Base-by-base conservation (phyloP, 805 yeast genomes). In the Candida koratica region DNA sequence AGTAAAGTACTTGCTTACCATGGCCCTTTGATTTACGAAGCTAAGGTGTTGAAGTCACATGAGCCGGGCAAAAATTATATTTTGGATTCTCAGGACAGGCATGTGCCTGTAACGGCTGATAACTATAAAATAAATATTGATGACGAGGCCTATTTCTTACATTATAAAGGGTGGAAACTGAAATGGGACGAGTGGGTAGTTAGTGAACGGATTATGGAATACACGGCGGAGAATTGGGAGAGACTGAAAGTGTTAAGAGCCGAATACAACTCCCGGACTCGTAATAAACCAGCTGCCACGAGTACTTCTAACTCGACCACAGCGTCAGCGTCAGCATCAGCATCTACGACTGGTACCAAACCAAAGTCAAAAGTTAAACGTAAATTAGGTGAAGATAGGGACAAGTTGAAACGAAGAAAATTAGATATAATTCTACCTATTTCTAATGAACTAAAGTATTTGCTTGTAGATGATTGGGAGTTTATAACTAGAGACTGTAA, bases 141-240 rank as follows among this genome's bases (percentile, higher is more conserved):
- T 4, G 38, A 43, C n/a, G 47, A 56, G 30, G 52, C 79, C 19
- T 89, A 78, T 58, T 79, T 68, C 46, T 76, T 90, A 12, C 98
- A 93, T 53, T 90, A 90, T 59, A 83, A 81, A 47, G 97, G 98
- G 3, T 90, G 98, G 98, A 90, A 89, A 52, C 60, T 81, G 12
- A 79, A 88, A 40, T 90, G 96, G 96, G 97, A 90, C 55, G 98
- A 90, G 58, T 90, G 98, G 98, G 90, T 90, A 1, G 72, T 75
- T 1, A 58, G 60, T 6, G 79, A 76, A 25, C 63, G 97, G 23
- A 72, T 90, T 5, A 64, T 85, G 51, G 81, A 77, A 44, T 69
- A 68, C 52, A 83, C 73, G 33, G 81, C 77, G 19, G 95, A 82
- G 45, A 87, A 84, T 50, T 48, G 82, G 36, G 63, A 70, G 32